A percentile compares a stretch with the other conserved stretches of the same genome.
phyloP scores from a whole-genome alignment of 2,329 filamentous ascomycete genomes.

The Talaromyces piceae region DNA sequence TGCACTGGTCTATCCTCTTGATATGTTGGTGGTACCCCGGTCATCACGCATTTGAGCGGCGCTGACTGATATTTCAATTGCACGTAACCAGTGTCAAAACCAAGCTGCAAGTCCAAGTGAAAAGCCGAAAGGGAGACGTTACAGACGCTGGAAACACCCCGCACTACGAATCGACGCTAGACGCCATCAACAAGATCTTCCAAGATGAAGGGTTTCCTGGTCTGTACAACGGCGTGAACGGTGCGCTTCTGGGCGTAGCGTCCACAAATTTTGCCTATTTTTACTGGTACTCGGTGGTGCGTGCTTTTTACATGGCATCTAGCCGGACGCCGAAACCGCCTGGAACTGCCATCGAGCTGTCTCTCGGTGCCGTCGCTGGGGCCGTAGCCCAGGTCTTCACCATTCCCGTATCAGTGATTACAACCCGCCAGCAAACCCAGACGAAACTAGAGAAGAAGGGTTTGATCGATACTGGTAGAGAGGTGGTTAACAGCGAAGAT shows the following conservation, averaged over 20 bases:
- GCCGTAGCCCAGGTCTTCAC: constrained; percentile 92
- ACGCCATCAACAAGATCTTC: constrained; percentile 80
- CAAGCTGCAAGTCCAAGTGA: constrained; percentile 88
- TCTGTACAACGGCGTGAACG: constrained; percentile 82
- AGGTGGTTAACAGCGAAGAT: constrained; percentile 86
- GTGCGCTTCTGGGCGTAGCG: constrained; percentile 81
- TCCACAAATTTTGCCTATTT: constrained; percentile 99
- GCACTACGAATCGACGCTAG: constrained; percentile 80
- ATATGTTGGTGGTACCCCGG: constrained; percentile 62
- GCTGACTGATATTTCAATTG: constrained; percentile 9
- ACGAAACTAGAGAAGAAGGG: constrained; percentile 76
- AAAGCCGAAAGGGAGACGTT: constrained; percentile 45
- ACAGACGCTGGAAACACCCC: constrained; percentile 44
- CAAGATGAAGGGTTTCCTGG: constrained; percentile 71
- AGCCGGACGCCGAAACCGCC: constrained; percentile 55
- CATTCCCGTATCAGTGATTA: constrained; percentile 91
- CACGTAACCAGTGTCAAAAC: constrained; percentile 70
- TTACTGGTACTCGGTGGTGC: constrained; percentile 93
- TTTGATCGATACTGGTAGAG: constrained; percentile 75
- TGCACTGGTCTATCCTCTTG: constrained; percentile 88
- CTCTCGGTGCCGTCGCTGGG: constrained; percentile 77
- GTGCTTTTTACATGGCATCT: constrained; percentile 64
- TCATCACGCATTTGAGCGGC: neutral
- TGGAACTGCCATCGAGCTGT: constrained; percentile 73
- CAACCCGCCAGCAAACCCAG: constrained; percentile 92